Conservation (phyloP, 2,329 filamentous ascomycete genomes). For the Arthrobotrys pseudoclavata region DNA sequence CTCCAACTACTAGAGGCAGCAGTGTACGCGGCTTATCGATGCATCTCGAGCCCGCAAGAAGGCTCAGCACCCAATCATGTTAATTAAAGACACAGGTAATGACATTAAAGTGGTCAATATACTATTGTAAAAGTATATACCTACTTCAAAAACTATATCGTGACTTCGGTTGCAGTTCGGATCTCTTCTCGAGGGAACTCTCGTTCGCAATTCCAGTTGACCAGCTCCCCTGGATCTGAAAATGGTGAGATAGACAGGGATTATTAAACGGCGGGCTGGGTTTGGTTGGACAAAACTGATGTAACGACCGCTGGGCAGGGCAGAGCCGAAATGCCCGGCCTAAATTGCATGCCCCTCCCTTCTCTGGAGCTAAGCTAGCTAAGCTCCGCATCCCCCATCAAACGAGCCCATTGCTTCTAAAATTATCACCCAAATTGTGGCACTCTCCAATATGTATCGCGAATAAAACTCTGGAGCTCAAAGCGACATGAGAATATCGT, state of each 20-base stretch:
- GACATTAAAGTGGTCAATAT: neutral
- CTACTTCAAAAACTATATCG: constrained; percentile 21
- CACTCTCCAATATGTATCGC: constrained; percentile 43
- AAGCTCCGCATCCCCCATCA: constrained; percentile 47
- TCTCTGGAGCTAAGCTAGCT: constrained; percentile 57
- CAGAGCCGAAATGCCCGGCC: constrained; percentile 55
- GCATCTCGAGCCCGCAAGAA: constrained; percentile 48
- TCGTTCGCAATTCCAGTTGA: constrained; percentile 53
- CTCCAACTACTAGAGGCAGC: constrained; percentile 24
- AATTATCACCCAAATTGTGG: constrained; percentile 58
- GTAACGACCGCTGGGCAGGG: constrained; percentile 49
- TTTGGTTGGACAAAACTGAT: constrained; percentile 55
- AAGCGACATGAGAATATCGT: constrained; percentile 57
- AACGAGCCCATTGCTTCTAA: constrained; percentile 58
- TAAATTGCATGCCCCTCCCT: constrained; percentile 27
- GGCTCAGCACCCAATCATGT: constrained; percentile 56
- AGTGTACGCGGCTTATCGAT: constrained; percentile 29
- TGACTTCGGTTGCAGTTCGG: constrained; percentile 57
- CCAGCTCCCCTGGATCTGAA: constrained; percentile 25
- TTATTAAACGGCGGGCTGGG: constrained; percentile 39
- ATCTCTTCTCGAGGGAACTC: constrained; percentile 56
- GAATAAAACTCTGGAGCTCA: constrained; percentile 47
- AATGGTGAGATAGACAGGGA: constrained; percentile 56
- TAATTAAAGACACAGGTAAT: constrained; percentile 47
- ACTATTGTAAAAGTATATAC: neutral